Conservation (phyloP, 2,329 filamentous ascomycete genomes). For the Ceratocystis alfenasii region DNA sequence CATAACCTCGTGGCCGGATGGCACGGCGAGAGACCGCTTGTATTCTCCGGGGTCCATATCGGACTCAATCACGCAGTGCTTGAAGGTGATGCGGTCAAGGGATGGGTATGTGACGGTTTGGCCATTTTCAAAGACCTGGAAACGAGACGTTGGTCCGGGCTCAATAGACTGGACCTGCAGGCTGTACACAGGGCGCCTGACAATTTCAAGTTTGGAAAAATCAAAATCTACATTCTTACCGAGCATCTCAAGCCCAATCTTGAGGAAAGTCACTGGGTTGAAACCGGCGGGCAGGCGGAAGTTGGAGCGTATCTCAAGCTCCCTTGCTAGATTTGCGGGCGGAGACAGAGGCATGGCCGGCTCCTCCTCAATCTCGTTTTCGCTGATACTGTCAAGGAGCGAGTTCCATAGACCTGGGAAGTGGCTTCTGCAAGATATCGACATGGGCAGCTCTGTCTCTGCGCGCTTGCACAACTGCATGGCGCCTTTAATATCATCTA, state of each 20-base stretch:
- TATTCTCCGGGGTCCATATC: conserved; percentile 33
- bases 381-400: conserved; percentile 40
- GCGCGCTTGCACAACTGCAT: conserved; percentile 55
- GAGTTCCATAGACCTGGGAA: conserved; percentile 72
- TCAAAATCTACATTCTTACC: neutral
- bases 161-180: conserved; percentile 12
- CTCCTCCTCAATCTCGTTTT: neutral
- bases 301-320: neutral
- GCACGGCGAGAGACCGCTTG: conserved; percentile 5
- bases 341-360: neutral
- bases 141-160: neutral
- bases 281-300: neutral
- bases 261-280: conserved; percentile 8
- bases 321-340: neutral
- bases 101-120: conserved; percentile 5
- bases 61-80: conserved; percentile 36
- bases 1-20: conserved; percentile 34
- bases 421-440: conserved; percentile 37
- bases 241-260: conserved; percentile 3
- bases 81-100: conserved; percentile 9
- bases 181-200: neutral
- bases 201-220: neutral
- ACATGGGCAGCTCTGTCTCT: conserved; percentile 51
- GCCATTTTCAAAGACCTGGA: neutral
- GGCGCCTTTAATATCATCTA: conserved; percentile 53